Evolutionary conservation across 1,139 yeast genomes (phyloP).

Genomic region (Lodderomyces oxycetoniae): DNA sequence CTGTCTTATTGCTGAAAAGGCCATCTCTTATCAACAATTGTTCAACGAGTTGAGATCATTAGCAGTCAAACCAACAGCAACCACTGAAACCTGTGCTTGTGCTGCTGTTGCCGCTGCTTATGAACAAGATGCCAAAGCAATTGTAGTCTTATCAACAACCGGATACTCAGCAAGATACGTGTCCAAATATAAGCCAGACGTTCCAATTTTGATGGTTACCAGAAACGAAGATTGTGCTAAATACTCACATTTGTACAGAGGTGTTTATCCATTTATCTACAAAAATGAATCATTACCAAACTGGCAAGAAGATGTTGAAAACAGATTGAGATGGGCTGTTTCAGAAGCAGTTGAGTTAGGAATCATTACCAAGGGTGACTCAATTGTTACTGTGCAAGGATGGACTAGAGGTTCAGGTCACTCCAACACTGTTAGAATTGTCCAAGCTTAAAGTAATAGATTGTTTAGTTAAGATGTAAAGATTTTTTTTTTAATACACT

Average conservation of each 20-base stretch:
- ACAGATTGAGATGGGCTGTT: slow-evolving; percentile 91
- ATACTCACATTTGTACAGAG: slow-evolving; percentile 94
- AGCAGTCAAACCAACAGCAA: slow-evolving; percentile 84
- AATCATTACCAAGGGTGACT: slow-evolving; percentile 80
- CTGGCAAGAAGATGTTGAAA: slow-evolving; percentile 97
- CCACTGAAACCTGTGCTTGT: slow-evolving; percentile 95
- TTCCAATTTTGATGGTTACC: slow-evolving; percentile 97
- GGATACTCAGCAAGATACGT: slow-evolving; percentile 95
- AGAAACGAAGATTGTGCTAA: slow-evolving; percentile 92
- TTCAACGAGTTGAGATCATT: slow-evolving; percentile 86
- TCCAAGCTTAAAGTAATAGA: slow-evolving; percentile 40
- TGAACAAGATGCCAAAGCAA: slow-evolving; percentile 96
- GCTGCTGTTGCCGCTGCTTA: slow-evolving; percentile 95
- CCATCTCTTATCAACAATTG: slow-evolving; percentile 82
- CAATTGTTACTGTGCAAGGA: slow-evolving; percentile 94
- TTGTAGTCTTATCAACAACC: slow-evolving; percentile 90
- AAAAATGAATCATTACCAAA: slow-evolving; percentile 60
- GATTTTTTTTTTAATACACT: slow-evolving; percentile 4
- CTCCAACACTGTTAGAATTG: slow-evolving; percentile 92
- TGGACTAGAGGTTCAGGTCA: slow-evolving; percentile 99
- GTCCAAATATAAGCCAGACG: slow-evolving; percentile 95
- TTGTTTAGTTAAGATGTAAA: background rate
- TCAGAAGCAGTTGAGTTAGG: slow-evolving; percentile 85
- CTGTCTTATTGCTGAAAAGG: slow-evolving; percentile 93
- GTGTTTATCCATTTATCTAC: slow-evolving; percentile 96